Base-by-base conservation (phyloP, 2,329 filamentous ascomycete genomes). In the Paracamarosporium sp. region DNA sequence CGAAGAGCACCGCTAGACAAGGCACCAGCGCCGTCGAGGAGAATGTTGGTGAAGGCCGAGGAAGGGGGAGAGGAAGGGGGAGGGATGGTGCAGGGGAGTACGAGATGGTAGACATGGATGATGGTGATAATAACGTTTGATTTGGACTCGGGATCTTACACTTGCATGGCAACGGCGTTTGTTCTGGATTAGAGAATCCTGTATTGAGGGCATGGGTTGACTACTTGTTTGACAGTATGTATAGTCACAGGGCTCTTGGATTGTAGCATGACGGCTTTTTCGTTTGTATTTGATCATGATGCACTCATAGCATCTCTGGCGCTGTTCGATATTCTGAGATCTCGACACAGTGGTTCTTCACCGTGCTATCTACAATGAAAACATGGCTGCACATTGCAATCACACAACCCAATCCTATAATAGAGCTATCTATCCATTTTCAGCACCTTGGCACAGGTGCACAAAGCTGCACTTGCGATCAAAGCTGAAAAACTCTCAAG, bases 31-130 rank as follows among this genome's bases (percentile, higher is more conserved):
- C 66, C 2, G 50, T 54, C 50, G 46, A 65, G 24, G 78, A 77
- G 45, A 75, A 77, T 30, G 74, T 67, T 11, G 78, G 78, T 4
- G 74, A 76, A 60, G 69, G 71, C 28, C 75, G 77, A 63, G 78
- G 76, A 1, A 66, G 73, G 47, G 73, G 77, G 1, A 71, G 78
- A 57, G 77, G 78, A 13, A 69, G 72, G 59, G 79, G 78, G 15
- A 72, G 71, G 66, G 81, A 82, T 61, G 81, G 79, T 2, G 78
- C 73, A 17, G 81, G 78, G 3, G 74, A 78, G 47, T 83, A 83
- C 58, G 81, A 82, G 58, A 81, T 82, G 80, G 79, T 80, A 13
- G 70, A 70, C 24, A 79, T 82, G 76, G 64, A 64, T 50, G 75
- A 78, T 40, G 65, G 67, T 35, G 74, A 73, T 57, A 74, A 73